A percentile compares a stretch with the other conserved stretches of the same genome.
These are phyloP conservation scores for Sugiyamaella pinicola DNA, from an alignment of 1,139 yeast genomes.

Conservation along the genomic window DNA sequence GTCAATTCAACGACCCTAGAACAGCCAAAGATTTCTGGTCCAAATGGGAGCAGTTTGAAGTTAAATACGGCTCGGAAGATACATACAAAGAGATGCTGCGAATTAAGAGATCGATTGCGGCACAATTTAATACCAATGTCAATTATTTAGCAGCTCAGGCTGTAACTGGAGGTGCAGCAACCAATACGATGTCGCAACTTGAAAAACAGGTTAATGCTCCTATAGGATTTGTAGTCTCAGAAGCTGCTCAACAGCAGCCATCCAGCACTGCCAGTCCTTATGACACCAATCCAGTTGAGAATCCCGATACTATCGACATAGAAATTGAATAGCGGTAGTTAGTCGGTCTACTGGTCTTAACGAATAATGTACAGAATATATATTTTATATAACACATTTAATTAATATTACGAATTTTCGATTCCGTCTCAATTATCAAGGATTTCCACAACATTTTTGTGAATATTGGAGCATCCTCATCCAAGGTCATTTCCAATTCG, in stretches of 20 bases:
- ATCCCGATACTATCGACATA: slow-evolving; percentile 70
- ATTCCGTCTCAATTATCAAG: slow-evolving; percentile 36
- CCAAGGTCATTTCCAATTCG: slow-evolving; percentile 41
- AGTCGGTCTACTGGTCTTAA: no score
- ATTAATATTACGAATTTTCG: slow-evolving; percentile 3
- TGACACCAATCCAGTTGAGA: slow-evolving; percentile 33
- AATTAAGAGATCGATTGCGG: slow-evolving; percentile 57
- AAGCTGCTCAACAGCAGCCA: slow-evolving; percentile 34
- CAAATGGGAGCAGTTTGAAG: slow-evolving; percentile 74
- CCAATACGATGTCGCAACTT: slow-evolving; percentile 23
- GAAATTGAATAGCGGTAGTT: slow-evolving; percentile 57
- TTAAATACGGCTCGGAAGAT: slow-evolving; percentile 66
- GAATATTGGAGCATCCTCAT: slow-evolving; percentile 42
- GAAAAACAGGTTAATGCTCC: slow-evolving; percentile 44
- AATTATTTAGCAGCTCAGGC: slow-evolving; percentile 39
- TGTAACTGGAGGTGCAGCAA: slow-evolving; percentile 18
- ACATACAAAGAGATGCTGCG: slow-evolving; percentile 76
- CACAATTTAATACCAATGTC: slow-evolving; percentile 45
- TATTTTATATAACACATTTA: background rate
- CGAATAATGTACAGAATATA: slow-evolving; percentile 11
- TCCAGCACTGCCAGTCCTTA: slow-evolving; percentile 27
- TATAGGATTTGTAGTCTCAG: slow-evolving; percentile 60
- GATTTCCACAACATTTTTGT: slow-evolving; percentile 37
- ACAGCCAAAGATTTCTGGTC: slow-evolving; percentile 52
- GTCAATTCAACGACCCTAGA: slow-evolving; percentile 51